phyloP scores from a whole-genome alignment of 2,329 filamentous ascomycete genomes.

The Penicillium concentricum region DNA sequence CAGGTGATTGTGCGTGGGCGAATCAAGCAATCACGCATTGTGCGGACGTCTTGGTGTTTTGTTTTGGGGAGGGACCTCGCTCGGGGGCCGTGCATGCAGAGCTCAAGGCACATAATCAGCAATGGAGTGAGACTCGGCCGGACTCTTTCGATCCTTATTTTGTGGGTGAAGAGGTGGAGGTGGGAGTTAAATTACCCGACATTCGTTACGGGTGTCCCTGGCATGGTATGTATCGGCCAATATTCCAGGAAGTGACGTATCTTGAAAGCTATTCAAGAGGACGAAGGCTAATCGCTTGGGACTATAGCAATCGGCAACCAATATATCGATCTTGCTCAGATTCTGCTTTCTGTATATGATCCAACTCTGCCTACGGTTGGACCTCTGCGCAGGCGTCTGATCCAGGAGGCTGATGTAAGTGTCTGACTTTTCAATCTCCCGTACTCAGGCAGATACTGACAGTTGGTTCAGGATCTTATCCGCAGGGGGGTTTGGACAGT shows the following conservation, averaged over 20 bases:
- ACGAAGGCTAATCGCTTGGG: neutral
- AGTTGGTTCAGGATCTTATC: slow-evolving; percentile 15
- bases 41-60: slow-evolving; percentile 28
- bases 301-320: slow-evolving; percentile 22
- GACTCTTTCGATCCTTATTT: slow-evolving; percentile 26
- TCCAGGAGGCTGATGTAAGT: slow-evolving; percentile 21
- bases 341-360: slow-evolving; percentile 19
- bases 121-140: slow-evolving; percentile 21
- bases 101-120: slow-evolving; percentile 16
- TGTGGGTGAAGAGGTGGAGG: slow-evolving; percentile 16
- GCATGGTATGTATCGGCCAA: slow-evolving; percentile 20
- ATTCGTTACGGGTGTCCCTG: slow-evolving; percentile 25
- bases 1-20: slow-evolving; percentile 44
- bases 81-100: slow-evolving; percentile 16
- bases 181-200: slow-evolving; percentile 19
- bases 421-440: neutral
- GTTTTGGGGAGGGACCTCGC: slow-evolving; percentile 18
- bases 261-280: neutral
- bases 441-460: neutral
- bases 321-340: slow-evolving; percentile 21
- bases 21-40: slow-evolving; percentile 40
- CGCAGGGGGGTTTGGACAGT: slow-evolving; percentile 26
- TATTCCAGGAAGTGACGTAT: neutral
- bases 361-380: slow-evolving; percentile 17
- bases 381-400: slow-evolving; percentile 15